These are phyloP conservation scores for Achlya hypogyna DNA, from an alignment of 352 stramenopile species.

Conservation along the genomic window DNA sequence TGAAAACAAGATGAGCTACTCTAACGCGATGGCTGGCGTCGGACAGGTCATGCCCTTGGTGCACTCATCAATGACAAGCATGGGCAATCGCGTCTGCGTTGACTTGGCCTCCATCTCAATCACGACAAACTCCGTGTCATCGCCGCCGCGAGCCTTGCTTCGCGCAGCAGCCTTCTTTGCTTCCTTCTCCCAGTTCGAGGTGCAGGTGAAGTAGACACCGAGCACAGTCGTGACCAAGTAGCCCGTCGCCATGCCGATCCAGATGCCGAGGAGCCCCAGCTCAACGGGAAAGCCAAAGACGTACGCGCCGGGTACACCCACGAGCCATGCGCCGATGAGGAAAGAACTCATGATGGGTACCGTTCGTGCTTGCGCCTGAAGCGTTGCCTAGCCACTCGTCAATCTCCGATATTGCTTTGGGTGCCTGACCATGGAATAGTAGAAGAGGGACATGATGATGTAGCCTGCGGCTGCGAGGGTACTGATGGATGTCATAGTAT, in stretches of 20 bases:
- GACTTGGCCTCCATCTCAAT: background rate
- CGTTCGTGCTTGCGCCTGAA: slow-evolving; percentile 53
- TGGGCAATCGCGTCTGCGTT: too few relatives aligned
- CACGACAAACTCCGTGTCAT: background rate
- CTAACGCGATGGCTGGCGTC: too few relatives aligned
- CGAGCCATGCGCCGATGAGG: slow-evolving; percentile 52
- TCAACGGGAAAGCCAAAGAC: slow-evolving; percentile 40
- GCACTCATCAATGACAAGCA: too few relatives aligned
- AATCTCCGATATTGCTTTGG: background rate
- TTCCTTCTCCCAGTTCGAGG: slow-evolving; percentile 51
- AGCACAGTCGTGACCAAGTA: slow-evolving; percentile 68
- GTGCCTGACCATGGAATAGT: slow-evolving; percentile 44
- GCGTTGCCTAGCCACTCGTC: slow-evolving; percentile 34
- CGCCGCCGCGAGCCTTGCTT: too few relatives aligned
- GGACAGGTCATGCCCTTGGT: too few relatives aligned
- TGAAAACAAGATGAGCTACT: too few relatives aligned
- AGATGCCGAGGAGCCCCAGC: slow-evolving; percentile 50
- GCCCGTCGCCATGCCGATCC: slow-evolving; percentile 52
- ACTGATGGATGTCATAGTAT: slow-evolving; percentile 46
- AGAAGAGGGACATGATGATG: slow-evolving; percentile 71
- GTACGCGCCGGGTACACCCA: slow-evolving; percentile 63
- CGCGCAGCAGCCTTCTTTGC: slow-evolving; percentile 37
- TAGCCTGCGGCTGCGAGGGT: slow-evolving; percentile 48
- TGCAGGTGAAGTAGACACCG: slow-evolving; percentile 35
- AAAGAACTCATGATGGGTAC: slow-evolving; percentile 27